phyloP scores from a whole-genome alignment of 768 basidiomycete species.

The Pulveroboletus sp. region DNA sequence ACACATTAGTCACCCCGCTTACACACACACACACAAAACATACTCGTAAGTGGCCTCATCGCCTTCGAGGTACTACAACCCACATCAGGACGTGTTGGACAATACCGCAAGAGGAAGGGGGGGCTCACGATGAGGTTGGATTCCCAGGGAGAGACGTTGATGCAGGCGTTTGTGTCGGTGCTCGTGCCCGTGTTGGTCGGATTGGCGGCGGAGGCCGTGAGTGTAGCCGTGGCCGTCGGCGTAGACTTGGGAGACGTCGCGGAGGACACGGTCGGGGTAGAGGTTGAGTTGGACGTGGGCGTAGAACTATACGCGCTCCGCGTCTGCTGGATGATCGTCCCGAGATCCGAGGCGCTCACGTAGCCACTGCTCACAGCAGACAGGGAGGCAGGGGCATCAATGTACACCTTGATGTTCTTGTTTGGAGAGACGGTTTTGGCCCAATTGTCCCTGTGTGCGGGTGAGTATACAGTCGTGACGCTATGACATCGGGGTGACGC shows the following conservation, averaged over 20 bases:
- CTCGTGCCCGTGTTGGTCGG: neutral
- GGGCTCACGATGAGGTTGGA: conserved; percentile 37
- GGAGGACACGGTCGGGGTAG: conserved; percentile 42
- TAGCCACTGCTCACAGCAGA: conserved; percentile 45
- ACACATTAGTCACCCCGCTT: neutral
- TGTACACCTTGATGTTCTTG: conserved; percentile 45
- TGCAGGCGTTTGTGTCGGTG: conserved; percentile 33
- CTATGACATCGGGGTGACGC: neutral
- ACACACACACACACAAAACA: conserved; percentile 6
- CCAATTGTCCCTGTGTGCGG: conserved; percentile 51
- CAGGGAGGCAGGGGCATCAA: conserved; percentile 45
- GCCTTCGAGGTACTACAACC: conserved; percentile 43
- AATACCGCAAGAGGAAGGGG: neutral
- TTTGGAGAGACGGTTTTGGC: conserved; percentile 44
- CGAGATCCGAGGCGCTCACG: conserved; percentile 34
- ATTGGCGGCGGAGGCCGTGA: neutral
- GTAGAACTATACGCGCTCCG: conserved; percentile 38
- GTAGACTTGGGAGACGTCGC: conserved; percentile 47
- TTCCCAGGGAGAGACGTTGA: conserved; percentile 41
- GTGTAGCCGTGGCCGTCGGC: conserved; percentile 4
- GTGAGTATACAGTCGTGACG: no score
- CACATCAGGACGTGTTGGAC: neutral
- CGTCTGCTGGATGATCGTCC: conserved; percentile 34
- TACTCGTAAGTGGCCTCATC: conserved; percentile 40
- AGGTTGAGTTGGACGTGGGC: no score